Evolutionary conservation across 2,329 filamentous ascomycete species (phyloP).

Genomic region (Fusarium penzigii): DNA sequence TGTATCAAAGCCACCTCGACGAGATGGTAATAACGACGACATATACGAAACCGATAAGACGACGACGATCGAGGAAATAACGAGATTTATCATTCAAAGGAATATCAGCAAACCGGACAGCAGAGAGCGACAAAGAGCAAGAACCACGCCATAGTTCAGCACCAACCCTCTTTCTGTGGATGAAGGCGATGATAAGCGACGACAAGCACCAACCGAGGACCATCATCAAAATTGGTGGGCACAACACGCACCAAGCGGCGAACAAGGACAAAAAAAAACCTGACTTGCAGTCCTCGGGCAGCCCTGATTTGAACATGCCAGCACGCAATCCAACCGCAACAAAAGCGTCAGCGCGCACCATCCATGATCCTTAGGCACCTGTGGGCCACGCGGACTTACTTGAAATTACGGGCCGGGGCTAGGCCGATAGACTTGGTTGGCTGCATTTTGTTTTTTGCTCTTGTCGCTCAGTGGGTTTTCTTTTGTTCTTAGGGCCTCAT

Average conservation of each 20-base stretch:
- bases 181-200: constrained; percentile 23
- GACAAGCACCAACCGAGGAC: constrained; percentile 12
- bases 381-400: constrained; percentile 24
- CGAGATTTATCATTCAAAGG: background rate
- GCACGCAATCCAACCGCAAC: constrained; percentile 28
- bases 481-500: background rate
- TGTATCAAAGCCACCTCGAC: background rate
- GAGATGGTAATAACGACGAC: background rate
- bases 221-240: constrained; percentile 18
- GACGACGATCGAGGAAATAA: background rate
- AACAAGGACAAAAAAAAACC: constrained; percentile 10
- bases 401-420: constrained; percentile 30
- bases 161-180: constrained; percentile 13
- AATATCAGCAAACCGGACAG: background rate
- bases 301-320: constrained; percentile 25
- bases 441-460: constrained; percentile 19
- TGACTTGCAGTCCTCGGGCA: constrained; percentile 18
- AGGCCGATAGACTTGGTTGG: constrained; percentile 23
- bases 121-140: constrained; percentile 4
- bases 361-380: constrained; percentile 16
- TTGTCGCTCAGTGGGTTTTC: background rate
- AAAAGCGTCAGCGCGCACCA: constrained; percentile 26
- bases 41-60: background rate
- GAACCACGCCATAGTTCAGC: constrained; percentile 5
- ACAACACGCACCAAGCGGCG: constrained; percentile 14